phyloP scores from a whole-genome alignment of 208 protist genomes.

The Leptomonas pyrrhocoris region DNA sequence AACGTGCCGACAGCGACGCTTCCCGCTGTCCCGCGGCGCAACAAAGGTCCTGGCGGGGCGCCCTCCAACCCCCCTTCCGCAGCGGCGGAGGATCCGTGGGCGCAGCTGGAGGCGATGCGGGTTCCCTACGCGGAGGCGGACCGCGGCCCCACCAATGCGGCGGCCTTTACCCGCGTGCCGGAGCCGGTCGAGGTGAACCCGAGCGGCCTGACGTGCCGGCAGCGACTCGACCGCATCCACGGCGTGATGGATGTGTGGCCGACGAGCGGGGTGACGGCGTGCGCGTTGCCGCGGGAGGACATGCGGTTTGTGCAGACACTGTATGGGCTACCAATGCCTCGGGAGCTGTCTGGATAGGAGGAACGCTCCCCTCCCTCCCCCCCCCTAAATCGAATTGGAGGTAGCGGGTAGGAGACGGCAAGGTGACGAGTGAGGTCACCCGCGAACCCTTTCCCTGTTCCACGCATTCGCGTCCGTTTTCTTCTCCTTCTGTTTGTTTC shows the following conservation, averaged over 20 bases:
- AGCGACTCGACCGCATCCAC: slow-evolving; percentile 54
- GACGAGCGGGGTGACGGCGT: slow-evolving; percentile 42
- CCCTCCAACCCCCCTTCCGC: background rate
- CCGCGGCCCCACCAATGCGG: slow-evolving; percentile 14
- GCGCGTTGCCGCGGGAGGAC: slow-evolving; percentile 35
- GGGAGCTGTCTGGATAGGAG: slow-evolving; percentile 38
- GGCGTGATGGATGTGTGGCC: slow-evolving; percentile 65
- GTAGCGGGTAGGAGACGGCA: too few species aligned
- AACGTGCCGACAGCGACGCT: slow-evolving; percentile 46
- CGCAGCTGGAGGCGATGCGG: slow-evolving; percentile 49
- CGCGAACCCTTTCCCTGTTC: too few species aligned
- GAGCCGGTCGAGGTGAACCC: slow-evolving; percentile 65
- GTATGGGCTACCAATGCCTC: slow-evolving; percentile 62
- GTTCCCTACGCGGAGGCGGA: slow-evolving; percentile 42
- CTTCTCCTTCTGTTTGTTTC: too few species aligned
- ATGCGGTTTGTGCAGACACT: slow-evolving; percentile 53
- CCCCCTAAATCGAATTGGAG: too few species aligned
- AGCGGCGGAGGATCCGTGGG: slow-evolving; percentile 40
- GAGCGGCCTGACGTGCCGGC: slow-evolving; percentile 41
- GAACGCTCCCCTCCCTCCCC: too few species aligned
- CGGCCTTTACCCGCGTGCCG: slow-evolving; percentile 30
- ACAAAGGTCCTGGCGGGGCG: background rate
- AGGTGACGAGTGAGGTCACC: too few species aligned
- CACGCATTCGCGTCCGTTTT: too few species aligned
- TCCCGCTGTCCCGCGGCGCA: slow-evolving; percentile 12